A percentile compares a stretch with the other conserved stretches of the same genome.
Conservation (phyloP, 1,284 basidiomycete genomes). For the Rhodotorula sp. region DNA sequence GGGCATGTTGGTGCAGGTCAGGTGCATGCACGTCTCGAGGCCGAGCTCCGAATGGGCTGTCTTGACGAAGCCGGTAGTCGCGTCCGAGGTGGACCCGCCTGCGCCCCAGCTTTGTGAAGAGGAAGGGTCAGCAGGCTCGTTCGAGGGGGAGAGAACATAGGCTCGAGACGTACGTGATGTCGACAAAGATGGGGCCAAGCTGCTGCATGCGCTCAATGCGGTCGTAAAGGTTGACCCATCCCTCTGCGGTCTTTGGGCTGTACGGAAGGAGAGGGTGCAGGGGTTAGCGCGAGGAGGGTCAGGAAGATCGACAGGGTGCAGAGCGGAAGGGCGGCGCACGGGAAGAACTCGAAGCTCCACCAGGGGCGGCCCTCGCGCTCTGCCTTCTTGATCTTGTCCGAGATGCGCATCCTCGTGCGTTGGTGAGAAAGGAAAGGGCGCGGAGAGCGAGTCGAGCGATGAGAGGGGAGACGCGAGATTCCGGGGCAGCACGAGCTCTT, state of each 20-base stretch:
- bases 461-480: background rate
- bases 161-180: conserved; percentile 76
- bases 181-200: conserved; percentile 94
- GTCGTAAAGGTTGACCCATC: conserved; percentile 90
- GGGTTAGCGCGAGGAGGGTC: background rate
- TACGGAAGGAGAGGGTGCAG: background rate
- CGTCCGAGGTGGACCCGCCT: conserved; percentile 54
- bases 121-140: background rate
- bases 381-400: conserved; percentile 40
- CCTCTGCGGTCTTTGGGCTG: conserved; percentile 57
- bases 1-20: conserved; percentile 98
- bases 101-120: conserved; percentile 52
- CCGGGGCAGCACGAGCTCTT: background rate
- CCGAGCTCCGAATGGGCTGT: conserved; percentile 83
- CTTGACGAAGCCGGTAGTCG: conserved; percentile 76
- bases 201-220: conserved; percentile 98
- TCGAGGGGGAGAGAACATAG: background rate
- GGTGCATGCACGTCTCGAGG: conserved; percentile 83
- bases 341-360: conserved; percentile 44
- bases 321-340: conserved; percentile 8
- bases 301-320: background rate
- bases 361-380: conserved; percentile 39
- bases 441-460: background rate
- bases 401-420: conserved; percentile 17
- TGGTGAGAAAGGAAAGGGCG: background rate